Percentiles rank a stretch among this genome's conserved stretches.
phyloP scores from a whole-genome alignment of 2,329 filamentous ascomycete species.

The Niveomyces coronatus region DNA sequence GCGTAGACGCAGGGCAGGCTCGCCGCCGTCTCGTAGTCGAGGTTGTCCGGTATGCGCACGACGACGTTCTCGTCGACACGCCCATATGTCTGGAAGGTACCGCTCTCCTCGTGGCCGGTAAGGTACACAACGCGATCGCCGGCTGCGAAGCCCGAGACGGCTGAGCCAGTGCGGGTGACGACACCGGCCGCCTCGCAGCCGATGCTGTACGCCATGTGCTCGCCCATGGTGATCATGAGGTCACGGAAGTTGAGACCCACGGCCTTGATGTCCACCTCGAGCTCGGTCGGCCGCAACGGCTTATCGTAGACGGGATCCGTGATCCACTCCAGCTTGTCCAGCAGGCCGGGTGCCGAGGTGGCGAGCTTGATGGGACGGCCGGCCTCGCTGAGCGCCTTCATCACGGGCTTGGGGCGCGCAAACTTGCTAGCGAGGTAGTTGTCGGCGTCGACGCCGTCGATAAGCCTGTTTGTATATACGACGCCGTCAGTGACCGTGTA shows the following conservation, averaged over 20 bases:
- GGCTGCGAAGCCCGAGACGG: constrained; percentile 12
- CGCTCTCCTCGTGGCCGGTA: constrained; percentile 11
- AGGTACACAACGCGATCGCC: constrained; percentile 25
- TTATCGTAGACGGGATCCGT: no score
- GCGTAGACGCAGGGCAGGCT: constrained; percentile 17
- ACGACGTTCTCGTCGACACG: constrained; percentile 16
- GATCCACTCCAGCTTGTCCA: no score
- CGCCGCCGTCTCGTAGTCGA: constrained; percentile 18
- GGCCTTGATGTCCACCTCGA: constrained; percentile 22
- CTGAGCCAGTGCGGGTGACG: constrained; percentile 13
- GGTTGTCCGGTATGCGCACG: constrained; percentile 18
- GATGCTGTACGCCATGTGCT: constrained; percentile 14
- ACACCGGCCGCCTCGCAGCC: constrained; percentile 19
- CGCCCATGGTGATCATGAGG: constrained; percentile 22
- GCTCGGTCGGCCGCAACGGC: no score
- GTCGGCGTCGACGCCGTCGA: no score
- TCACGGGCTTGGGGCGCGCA: no score
- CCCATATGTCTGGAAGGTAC: constrained; percentile 18
- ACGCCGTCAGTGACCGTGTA: no score
- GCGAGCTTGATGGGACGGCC: no score
- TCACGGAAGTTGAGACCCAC: constrained; percentile 26
- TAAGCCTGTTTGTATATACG: no score
- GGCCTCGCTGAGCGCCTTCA: no score
- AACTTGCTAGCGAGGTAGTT: no score
- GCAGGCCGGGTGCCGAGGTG: no score